These are phyloP conservation scores for Logfia minima DNA, from an alignment of 129 eudicot genomes.

Conservation along the genomic window DNA sequence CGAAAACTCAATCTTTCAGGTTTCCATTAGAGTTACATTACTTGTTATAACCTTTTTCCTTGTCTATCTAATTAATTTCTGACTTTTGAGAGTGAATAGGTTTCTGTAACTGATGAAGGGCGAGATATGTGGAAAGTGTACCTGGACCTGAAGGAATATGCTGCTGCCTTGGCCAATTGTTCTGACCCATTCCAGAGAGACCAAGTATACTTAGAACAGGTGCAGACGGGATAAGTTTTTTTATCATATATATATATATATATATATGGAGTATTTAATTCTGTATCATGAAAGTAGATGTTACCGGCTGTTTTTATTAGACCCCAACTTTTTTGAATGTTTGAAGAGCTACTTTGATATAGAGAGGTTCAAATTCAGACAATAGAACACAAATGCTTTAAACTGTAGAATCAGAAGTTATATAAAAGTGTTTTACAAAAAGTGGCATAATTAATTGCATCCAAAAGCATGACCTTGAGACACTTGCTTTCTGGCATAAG, in stretches of 20 bases:
- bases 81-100: slow-evolving; percentile 48
- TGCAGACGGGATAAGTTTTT: slow-evolving; percentile 2
- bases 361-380: no score
- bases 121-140: slow-evolving; percentile 99
- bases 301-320: neutral
- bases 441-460: no score
- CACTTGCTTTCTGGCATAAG: no score
- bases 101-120: slow-evolving; percentile 93
- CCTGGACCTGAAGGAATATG: slow-evolving; percentile 76
- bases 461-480: no score
- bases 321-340: neutral
- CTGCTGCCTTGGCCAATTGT: slow-evolving; percentile 90
- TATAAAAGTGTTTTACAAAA: no score
- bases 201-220: slow-evolving; percentile 96
- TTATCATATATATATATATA: neutral
- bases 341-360: no score
- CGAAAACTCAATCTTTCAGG: slow-evolving; percentile 92
- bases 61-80: neutral
- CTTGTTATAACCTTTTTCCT: neutral
- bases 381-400: no score
- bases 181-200: slow-evolving; percentile 92
- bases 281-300: neutral
- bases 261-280: no score
- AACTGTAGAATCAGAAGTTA: no score
- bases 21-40: slow-evolving; percentile 18